Evolutionary conservation across 75 land plant species (phyloP).

Genomic region (Cryptomeria japonica): DNA sequence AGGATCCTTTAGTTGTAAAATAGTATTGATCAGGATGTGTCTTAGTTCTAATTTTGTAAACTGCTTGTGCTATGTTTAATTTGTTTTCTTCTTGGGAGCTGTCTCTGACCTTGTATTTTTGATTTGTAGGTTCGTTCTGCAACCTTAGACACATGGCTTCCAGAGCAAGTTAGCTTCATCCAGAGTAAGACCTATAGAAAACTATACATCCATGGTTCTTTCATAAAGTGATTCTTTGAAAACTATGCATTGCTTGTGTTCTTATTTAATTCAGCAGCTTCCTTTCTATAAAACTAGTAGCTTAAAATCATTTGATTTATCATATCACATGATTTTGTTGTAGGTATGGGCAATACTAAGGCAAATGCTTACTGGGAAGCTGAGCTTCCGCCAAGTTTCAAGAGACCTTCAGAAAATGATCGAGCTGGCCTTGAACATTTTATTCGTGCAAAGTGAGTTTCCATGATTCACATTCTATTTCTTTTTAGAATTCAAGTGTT

Average conservation of each 20-base stretch:
- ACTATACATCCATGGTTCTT: neutral
- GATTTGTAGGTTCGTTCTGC: constrained; percentile 76
- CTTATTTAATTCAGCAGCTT: neutral
- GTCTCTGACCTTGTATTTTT: constrained; percentile 5
- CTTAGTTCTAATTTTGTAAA: neutral
- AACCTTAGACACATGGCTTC: constrained; percentile 92
- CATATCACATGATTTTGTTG: neutral
- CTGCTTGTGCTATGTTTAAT: neutral
- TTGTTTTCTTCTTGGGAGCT: neutral
- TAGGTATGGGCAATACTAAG: constrained; percentile 78
- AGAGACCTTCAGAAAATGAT: constrained; percentile 49
- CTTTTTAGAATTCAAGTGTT: neutral
- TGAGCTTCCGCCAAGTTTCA: constrained; percentile 62
- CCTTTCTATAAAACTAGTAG: neutral
- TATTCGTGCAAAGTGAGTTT: constrained; percentile 71
- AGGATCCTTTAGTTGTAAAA: neutral
- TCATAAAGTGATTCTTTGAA: neutral
- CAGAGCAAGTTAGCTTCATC: constrained; percentile 87
- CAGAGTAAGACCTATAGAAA: constrained; percentile 45
- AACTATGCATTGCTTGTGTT: constrained; percentile 8
- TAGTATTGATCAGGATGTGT: neutral
- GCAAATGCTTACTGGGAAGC: constrained; percentile 87
- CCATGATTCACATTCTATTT: neutral
- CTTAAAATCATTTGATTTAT: neutral
- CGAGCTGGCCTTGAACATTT: constrained; percentile 59